Percentiles rank a stretch among this genome's conserved stretches.
Evolutionary conservation across 192 early-diverging fungal species (phyloP).

Genomic region (Backusella circina): DNA sequence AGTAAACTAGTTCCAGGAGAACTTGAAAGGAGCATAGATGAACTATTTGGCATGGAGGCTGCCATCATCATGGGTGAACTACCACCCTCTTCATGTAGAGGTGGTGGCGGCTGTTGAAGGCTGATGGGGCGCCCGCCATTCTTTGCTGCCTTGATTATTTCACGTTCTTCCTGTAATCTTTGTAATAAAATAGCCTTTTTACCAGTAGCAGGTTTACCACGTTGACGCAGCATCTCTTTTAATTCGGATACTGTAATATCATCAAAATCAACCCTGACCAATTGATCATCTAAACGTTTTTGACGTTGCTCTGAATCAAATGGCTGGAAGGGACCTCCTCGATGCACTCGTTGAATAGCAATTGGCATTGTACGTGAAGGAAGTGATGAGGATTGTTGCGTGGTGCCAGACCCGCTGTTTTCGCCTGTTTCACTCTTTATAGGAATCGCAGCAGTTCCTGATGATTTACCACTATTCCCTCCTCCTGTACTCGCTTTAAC

Average conservation of each 20-base stretch:
- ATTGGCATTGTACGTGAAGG: conserved; percentile 31
- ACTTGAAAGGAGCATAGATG: conserved; percentile 1
- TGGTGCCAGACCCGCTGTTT: background rate
- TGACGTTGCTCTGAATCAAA: conserved; percentile 49
- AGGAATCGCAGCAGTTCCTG: background rate
- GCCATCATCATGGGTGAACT: background rate
- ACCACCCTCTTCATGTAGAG: background rate
- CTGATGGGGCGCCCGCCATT: background rate
- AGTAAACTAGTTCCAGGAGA: conserved; percentile 12
- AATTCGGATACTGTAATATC: conserved; percentile 74
- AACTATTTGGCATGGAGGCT: conserved; percentile 10
- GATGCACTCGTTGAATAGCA: conserved; percentile 25
- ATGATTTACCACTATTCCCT: background rate
- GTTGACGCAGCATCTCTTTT: conserved; percentile 69
- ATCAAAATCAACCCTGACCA: conserved; percentile 64
- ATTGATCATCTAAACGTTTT: conserved; percentile 56
- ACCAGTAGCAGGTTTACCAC: conserved; percentile 64
- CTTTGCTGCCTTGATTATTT: conserved; percentile 10
- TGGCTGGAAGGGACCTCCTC: background rate
- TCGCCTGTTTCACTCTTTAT: background rate
- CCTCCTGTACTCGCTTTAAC: background rate
- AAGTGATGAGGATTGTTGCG: conserved; percentile 12
- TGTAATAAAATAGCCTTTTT: conserved; percentile 70
- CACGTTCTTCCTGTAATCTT: conserved; percentile 56
- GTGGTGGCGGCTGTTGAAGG: background rate